Percentiles rank a stretch among this genome's conserved stretches.
phyloP scores from a whole-genome alignment of 2,329 filamentous ascomycete species.

The Fusarium siculi region DNA sequence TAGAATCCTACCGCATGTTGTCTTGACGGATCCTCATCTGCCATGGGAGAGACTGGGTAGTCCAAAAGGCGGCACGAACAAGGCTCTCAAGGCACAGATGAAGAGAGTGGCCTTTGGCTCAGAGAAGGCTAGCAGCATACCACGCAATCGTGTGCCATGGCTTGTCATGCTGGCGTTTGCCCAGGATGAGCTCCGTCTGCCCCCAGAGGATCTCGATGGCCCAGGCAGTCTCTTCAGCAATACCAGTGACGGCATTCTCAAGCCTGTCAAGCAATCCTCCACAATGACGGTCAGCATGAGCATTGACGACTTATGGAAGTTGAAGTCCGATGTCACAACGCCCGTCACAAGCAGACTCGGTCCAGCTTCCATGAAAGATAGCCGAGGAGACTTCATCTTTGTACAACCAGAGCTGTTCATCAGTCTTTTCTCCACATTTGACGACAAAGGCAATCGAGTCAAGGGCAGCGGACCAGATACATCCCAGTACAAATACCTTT shows the following conservation, averaged over 20 bases:
- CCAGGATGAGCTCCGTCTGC: slow-evolving; percentile 50
- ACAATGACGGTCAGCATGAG: slow-evolving; percentile 30
- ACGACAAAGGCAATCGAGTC: background rate
- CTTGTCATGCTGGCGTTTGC: slow-evolving; percentile 48
- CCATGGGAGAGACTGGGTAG: slow-evolving; percentile 55
- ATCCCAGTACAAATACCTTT: slow-evolving; percentile 45
- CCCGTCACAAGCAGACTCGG: background rate
- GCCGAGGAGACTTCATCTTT: slow-evolving; percentile 46
- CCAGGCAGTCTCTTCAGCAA: slow-evolving; percentile 2
- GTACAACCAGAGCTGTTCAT: slow-evolving; percentile 42
- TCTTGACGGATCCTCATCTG: slow-evolving; percentile 55
- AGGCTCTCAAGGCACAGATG: background rate
- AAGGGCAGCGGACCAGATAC: slow-evolving; percentile 19
- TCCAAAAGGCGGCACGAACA: background rate
- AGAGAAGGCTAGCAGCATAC: background rate
- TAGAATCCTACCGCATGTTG: slow-evolving; percentile 55
- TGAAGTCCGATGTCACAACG: background rate
- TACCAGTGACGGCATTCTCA: background rate
- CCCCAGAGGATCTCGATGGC: slow-evolving; percentile 19
- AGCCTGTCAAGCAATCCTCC: background rate
- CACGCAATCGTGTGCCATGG: slow-evolving; percentile 52
- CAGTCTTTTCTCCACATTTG: slow-evolving; percentile 34
- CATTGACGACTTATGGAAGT: background rate
- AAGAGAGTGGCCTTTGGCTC: background rate
- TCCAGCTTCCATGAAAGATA: background rate